A percentile compares a stretch with the other conserved stretches of the same genome.
These are phyloP conservation scores for Rhizopogon sp. DNA, from an alignment of 768 basidiomycete genomes.

Conservation along the genomic window DNA sequence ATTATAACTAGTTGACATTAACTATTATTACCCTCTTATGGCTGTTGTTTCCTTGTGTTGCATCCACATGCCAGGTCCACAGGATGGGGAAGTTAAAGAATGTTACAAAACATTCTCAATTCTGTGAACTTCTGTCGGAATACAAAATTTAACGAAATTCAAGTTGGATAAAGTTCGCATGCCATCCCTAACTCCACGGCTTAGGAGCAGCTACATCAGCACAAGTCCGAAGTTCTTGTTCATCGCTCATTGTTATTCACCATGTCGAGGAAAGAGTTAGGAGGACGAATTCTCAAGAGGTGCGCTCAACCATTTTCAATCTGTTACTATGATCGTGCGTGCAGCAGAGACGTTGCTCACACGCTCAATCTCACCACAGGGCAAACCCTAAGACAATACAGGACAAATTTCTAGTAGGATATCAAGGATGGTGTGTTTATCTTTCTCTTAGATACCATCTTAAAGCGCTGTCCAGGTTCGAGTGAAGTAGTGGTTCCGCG, in stretches of 20 bases:
- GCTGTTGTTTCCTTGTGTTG: background rate
- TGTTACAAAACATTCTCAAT: no score
- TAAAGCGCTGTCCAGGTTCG: background rate
- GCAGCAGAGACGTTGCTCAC: background rate
- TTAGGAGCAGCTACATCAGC: background rate
- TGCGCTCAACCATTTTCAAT: background rate
- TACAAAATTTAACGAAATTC: no score
- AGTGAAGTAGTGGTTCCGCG: background rate
- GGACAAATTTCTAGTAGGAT: constrained; percentile 80
- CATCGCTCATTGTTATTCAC: background rate
- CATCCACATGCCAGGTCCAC: no score
- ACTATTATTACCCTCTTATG: background rate
- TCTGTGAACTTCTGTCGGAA: no score
- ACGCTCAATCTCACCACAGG: constrained; percentile 22
- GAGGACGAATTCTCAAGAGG: constrained; percentile 7
- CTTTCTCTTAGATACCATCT: background rate
- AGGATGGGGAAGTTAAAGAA: background rate
- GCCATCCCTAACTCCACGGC: background rate
- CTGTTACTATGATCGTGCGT: background rate
- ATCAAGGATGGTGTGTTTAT: constrained; percentile 73
- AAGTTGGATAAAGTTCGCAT: no score
- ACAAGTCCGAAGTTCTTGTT: background rate
- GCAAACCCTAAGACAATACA: constrained; percentile 75
- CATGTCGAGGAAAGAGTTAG: background rate
- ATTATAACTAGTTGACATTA: background rate